Percentiles rank a stretch among this genome's conserved stretches.
Evolutionary conservation across 2,329 filamentous ascomycete genomes (phyloP).

Genomic region (Xylaria multiplex): DNA sequence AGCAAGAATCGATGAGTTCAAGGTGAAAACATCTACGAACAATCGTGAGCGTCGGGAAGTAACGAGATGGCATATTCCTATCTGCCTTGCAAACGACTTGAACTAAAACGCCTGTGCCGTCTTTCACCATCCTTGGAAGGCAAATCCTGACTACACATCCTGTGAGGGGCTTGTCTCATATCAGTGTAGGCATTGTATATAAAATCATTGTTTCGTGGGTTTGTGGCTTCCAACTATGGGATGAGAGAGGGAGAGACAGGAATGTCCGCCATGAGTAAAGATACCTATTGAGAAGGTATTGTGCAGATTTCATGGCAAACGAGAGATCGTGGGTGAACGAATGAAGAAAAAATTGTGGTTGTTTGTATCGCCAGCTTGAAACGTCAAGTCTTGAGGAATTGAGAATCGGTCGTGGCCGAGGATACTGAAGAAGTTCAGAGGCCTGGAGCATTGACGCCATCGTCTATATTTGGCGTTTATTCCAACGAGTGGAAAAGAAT

Average conservation of each 20-base stretch:
- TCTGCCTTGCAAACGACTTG: neutral
- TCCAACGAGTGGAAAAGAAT: constrained; percentile 11
- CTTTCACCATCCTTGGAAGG: constrained; percentile 14
- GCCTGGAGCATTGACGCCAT: constrained; percentile 10
- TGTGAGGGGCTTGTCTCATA: constrained; percentile 3
- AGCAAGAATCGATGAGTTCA: constrained; percentile 20
- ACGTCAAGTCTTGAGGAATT: constrained; percentile 2
- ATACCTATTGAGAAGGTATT: neutral
- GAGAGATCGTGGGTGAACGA: constrained; percentile 8
- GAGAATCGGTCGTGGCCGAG: constrained; percentile 1
- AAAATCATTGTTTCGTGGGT: constrained; percentile 12
- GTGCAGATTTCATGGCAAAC: constrained; percentile 18
- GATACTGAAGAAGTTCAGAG: neutral
- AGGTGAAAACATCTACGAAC: constrained; percentile 23
- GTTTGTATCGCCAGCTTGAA: constrained; percentile 13
- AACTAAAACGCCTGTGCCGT: neutral
- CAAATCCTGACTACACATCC: constrained; percentile 4
- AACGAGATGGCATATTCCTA: neutral
- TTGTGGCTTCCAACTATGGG: constrained; percentile 5
- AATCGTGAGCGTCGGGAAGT: constrained; percentile 15
- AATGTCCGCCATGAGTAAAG: constrained; percentile 9
- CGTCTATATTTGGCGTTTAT: constrained; percentile 15
- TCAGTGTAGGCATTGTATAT: constrained; percentile 32
- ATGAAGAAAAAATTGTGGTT: constrained; percentile 4
- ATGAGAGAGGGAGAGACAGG: neutral